Percentiles rank a stretch among this genome's conserved stretches.
These are phyloP conservation scores for Eimeria praecox DNA, from an alignment of 169 alveolate species.

Conservation along the genomic window DNA sequence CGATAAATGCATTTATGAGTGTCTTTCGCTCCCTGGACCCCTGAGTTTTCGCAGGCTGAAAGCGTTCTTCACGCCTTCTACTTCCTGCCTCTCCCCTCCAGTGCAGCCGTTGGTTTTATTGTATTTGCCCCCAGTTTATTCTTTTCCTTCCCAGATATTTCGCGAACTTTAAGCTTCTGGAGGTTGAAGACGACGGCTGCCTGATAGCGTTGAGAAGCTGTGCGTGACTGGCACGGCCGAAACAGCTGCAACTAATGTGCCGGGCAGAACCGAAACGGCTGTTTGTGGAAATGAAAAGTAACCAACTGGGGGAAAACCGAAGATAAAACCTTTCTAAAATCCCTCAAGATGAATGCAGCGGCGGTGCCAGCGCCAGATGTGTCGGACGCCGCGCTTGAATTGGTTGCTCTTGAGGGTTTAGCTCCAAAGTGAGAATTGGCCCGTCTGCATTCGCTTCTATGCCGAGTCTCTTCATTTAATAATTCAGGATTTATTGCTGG, in stretches of 20 bases:
- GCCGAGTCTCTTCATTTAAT: neutral
- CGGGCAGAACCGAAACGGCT: slow-evolving; percentile 15
- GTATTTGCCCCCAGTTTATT: neutral
- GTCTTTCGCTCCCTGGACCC: slow-evolving; percentile 46
- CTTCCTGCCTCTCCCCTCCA: slow-evolving; percentile 54
- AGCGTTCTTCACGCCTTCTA: neutral
- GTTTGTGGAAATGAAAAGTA: slow-evolving; percentile 35
- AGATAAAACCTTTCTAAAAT: neutral
- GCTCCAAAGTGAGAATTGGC: slow-evolving; percentile 14
- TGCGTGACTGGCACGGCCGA: slow-evolving; percentile 36
- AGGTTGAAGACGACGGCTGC: slow-evolving; percentile 39
- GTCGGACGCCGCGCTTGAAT: slow-evolving; percentile 45
- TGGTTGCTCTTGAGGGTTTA: slow-evolving; percentile 43
- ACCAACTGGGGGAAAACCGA: neutral
- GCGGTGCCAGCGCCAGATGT: slow-evolving; percentile 59
- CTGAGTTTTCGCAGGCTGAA: slow-evolving; percentile 14
- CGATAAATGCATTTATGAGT: slow-evolving; percentile 3
- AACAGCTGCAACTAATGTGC: slow-evolving; percentile 44
- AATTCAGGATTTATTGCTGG: neutral
- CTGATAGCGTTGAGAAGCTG: neutral
- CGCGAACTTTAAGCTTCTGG: slow-evolving; percentile 3
- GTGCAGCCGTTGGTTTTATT: slow-evolving; percentile 30
- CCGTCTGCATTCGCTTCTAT: neutral
- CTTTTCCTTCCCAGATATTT: neutral
- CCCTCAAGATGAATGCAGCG: slow-evolving; percentile 56